phyloP scores from a whole-genome alignment of 148 eudicot genomes.

The Nyssa sinensis region DNA sequence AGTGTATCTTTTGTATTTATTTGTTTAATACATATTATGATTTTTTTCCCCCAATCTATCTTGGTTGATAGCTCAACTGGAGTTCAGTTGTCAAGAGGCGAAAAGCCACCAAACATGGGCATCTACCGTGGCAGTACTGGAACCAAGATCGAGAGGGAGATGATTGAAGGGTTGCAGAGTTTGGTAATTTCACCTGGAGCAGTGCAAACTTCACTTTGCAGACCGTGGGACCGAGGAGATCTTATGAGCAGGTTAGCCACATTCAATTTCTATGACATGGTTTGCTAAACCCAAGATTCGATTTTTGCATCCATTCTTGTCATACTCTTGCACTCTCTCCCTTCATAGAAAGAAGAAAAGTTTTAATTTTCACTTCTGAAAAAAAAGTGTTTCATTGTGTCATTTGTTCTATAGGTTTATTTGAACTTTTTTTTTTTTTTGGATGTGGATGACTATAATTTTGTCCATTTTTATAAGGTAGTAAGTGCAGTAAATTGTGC shows the following conservation, averaged over 20 bases:
- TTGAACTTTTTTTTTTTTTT: background rate
- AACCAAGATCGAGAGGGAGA: conserved; percentile 36
- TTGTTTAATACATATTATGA: conserved; percentile 5
- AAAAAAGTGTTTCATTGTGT: background rate
- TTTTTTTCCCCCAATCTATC: too few relatives aligned
- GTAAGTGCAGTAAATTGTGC: conserved; percentile 89
- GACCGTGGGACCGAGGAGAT: conserved; percentile 96
- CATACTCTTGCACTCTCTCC: background rate
- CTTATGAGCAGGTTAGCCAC: conserved; percentile 75
- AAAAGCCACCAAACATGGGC: conserved; percentile 48
- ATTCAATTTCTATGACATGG: conserved; percentile 98
- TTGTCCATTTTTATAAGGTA: conserved; percentile 40
- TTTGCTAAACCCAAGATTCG: conserved; percentile 97
- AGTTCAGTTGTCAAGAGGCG: conserved; percentile 43
- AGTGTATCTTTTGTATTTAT: background rate
- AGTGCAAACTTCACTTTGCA: conserved; percentile 53
- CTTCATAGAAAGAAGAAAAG: background rate
- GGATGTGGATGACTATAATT: background rate
- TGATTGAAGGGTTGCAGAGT: conserved; percentile 26
- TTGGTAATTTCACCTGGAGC: conserved; percentile 17
- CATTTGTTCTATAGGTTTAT: background rate
- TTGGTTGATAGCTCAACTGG: conserved; percentile 32
- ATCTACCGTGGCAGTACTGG: conserved; percentile 19
- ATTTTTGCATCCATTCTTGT: background rate
- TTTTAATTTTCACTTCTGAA: background rate